Base-by-base conservation (phyloP, 192 early-diverging fungal species). In the Mortierella antarctica region DNA sequence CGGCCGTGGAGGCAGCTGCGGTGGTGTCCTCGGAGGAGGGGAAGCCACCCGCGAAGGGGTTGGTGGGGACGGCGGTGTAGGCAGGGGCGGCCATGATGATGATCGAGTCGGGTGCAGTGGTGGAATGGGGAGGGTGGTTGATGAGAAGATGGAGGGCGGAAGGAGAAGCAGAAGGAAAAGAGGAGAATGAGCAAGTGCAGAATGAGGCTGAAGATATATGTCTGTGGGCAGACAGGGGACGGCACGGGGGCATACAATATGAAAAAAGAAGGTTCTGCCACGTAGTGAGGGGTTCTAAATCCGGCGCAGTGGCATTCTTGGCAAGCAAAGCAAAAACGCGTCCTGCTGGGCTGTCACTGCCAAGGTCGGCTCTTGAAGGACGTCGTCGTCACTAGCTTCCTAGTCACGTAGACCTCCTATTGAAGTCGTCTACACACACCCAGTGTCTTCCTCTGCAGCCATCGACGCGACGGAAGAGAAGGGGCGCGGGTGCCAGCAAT, bases 1-100 rank as follows among this genome's bases (percentile, higher is more conserved):
- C 67, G 5, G 74, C 66, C 7, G 74, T 62, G 66, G 75, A 76
- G 59, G 67, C 65, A 18, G 46, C 67, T 7, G 63, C 62, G 31
- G 75, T 57, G 8, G 61, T 62, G 14, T 80, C 64, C 45, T 65
- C 65, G 7, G 62, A 51, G n/a, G 70, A 71, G 18, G 77, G 77
- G 54, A 80, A 80, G 62, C 64, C 50, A 21, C 77, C 77, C 14
- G 63, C 45, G 65, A 80, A 80, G 53, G 77, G 70, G 65, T 72
- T 71, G 65, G 77, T 62, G 21, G 70, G 51, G 11, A 80, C 21
- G 51, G 77, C 52, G 42, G 77, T 71, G 55, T 80, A 80, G 20
- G 70, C 70, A 18, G 77, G 77, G 14, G 77, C 77, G 12, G 77
- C 57, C 77, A 80, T 80, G 17, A 41, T 61, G 31, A 31, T 31